Percentiles rank a stretch among this genome's conserved stretches.
These are phyloP conservation scores for Plasmodium gonderi DNA, from an alignment of 169 alveolate species.

Conservation along the genomic window DNA sequence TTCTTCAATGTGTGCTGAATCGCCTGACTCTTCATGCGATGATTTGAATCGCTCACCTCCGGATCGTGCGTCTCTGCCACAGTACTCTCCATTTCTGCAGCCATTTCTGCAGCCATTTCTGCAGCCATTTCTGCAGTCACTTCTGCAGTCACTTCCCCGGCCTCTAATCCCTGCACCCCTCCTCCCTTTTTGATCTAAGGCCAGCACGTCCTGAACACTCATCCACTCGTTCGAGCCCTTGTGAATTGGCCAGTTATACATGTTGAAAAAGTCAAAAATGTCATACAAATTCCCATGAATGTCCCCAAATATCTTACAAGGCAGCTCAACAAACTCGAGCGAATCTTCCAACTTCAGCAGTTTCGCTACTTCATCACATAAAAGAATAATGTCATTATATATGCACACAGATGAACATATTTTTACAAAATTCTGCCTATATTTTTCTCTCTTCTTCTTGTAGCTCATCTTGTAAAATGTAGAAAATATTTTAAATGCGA, in stretches of 20 bases:
- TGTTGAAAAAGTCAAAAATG: constrained; percentile 78
- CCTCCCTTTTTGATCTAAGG: neutral
- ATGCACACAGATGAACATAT: constrained; percentile 73
- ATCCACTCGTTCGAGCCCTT: neutral
- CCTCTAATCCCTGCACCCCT: too few species aligned
- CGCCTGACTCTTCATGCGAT: too few species aligned
- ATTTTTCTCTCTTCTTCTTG: constrained; percentile 39
- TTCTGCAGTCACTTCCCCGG: neutral
- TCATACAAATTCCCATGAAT: constrained; percentile 77
- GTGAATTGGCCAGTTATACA: constrained; percentile 84
- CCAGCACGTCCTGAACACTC: neutral
- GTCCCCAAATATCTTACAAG: constrained; percentile 78
- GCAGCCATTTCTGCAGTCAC: neutral
- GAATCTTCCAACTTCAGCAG: constrained; percentile 77
- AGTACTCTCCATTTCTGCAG: neutral
- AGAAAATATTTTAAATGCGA: constrained; percentile 76
- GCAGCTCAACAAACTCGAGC: constrained; percentile 65
- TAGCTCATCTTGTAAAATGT: constrained; percentile 67
- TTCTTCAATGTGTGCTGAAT: neutral
- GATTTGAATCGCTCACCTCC: too few species aligned
- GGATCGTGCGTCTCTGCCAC: neutral
- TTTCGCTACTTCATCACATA: constrained; percentile 78
- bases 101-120: neutral
- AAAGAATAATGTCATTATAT: constrained; percentile 78
- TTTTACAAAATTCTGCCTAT: neutral